phyloP scores from a whole-genome alignment of 1,139 yeast genomes.

The Pichia sp. region DNA sequence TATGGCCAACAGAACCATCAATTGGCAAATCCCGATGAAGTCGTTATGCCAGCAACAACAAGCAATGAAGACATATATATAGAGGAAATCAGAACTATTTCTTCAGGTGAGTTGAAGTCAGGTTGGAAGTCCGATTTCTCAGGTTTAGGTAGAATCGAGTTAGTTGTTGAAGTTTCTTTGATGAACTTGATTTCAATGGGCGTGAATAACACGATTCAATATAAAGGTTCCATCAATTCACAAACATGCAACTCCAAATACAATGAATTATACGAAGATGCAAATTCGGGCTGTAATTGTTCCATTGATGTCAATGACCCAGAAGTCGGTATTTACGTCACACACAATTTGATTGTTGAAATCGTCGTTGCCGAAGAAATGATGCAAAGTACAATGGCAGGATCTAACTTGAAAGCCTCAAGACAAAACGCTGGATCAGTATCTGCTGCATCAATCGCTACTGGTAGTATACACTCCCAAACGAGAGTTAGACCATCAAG shows the following conservation, averaged over 20 bases:
- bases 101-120: conserved; percentile 74
- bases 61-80: conserved; percentile 46
- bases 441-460: conserved; percentile 9
- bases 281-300: conserved; percentile 48
- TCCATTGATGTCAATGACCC: conserved; percentile 85
- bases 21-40: conserved; percentile 18
- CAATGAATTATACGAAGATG: conserved; percentile 25
- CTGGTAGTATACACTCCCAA: conserved; percentile 15
- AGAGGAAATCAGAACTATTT: conserved; percentile 72
- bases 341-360: conserved; percentile 77
- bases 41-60: conserved; percentile 11
- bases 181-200: conserved; percentile 57
- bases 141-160: conserved; percentile 72
- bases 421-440: conserved; percentile 4
- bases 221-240: conserved; percentile 33
- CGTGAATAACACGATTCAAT: conserved; percentile 36
- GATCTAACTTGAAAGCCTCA: conserved; percentile 2
- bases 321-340: conserved; percentile 69
- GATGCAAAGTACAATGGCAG: conserved; percentile 37
- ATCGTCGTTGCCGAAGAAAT: conserved; percentile 92
- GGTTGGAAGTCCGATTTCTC: conserved; percentile 96
- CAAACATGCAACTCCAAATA: conserved; percentile 31
- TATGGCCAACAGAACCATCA: background rate
- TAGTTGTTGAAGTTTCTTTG: conserved; percentile 67
- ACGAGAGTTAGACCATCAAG: conserved; percentile 10